Conservation (phyloP, 306 rosid species). For the Prunus armeniaca region DNA sequence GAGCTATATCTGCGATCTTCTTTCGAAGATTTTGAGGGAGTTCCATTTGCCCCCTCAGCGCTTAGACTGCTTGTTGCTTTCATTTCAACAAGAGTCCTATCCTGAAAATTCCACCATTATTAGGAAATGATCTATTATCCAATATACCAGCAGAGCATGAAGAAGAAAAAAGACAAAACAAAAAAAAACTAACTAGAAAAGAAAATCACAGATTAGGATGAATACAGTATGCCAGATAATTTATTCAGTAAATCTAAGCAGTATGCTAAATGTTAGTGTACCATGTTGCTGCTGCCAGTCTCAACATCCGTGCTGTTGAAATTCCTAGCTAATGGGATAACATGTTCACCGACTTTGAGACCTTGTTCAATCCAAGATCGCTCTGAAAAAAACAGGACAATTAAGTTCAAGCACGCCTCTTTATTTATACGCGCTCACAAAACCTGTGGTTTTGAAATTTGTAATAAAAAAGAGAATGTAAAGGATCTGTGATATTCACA, state of each 20-base stretch:
- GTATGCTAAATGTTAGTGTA: constrained; percentile 25
- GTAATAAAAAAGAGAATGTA: background rate
- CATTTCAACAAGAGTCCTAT: constrained; percentile 32
- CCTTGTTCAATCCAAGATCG: constrained; percentile 92
- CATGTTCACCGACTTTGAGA: constrained; percentile 80
- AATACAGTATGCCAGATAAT: background rate
- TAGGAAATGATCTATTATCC: background rate
- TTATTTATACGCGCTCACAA: background rate
- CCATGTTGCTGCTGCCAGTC: constrained; percentile 52
- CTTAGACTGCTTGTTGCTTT: constrained; percentile 40
- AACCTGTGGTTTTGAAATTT: background rate
- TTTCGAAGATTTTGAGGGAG: constrained; percentile 40
- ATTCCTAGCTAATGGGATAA: constrained; percentile 85
- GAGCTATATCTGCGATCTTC: constrained; percentile 71
- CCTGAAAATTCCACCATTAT: constrained; percentile 44
- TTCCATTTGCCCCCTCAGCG: constrained; percentile 37
- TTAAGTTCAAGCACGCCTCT: constrained; percentile 5
- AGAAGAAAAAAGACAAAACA: background rate
- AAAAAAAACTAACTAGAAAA: background rate
- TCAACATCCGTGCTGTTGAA: constrained; percentile 64
- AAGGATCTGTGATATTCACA: background rate
- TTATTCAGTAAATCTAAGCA: background rate
- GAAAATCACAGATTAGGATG: background rate
- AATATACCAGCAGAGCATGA: background rate
- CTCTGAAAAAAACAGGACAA: constrained; percentile 44